These are phyloP conservation scores for Lyophyllum decastes DNA, from an alignment of 768 basidiomycete species.

Conservation along the genomic window DNA sequence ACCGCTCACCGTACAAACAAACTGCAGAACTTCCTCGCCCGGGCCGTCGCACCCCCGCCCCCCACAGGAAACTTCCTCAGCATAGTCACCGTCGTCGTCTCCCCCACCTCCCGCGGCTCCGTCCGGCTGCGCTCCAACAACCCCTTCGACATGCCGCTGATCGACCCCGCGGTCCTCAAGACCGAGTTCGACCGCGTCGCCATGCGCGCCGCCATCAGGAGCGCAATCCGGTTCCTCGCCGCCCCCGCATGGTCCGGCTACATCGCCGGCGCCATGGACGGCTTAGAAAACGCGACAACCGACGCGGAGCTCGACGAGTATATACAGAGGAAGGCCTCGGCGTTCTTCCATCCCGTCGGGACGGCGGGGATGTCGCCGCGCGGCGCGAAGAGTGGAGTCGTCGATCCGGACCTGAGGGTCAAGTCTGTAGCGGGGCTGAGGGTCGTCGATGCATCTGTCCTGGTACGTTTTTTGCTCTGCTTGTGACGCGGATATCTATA, in stretches of 20 bases:
- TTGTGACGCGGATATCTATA: no score
- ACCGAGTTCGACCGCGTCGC: constrained; percentile 22
- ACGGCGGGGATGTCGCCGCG: constrained; percentile 27
- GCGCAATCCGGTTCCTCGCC: not conserved
- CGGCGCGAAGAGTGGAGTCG: constrained; percentile 27
- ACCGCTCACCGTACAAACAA: no score
- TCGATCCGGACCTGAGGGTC: constrained; percentile 26
- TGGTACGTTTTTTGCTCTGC: no score
- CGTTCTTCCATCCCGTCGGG: constrained; percentile 24
- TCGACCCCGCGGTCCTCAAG: constrained; percentile 46
- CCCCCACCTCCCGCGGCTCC: constrained; percentile 21
- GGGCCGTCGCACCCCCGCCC: no score
- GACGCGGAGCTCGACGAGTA: not conserved
- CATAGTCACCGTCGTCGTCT: constrained; percentile 10
- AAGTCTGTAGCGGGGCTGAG: no score
- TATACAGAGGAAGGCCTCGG: not conserved
- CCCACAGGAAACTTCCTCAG: not conserved
- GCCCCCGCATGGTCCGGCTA: not conserved
- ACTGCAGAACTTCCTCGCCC: no score
- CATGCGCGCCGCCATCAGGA: constrained; percentile 23
- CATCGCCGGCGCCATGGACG: not conserved
- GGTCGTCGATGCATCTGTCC: no score
- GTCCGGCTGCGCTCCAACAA: constrained; percentile 34
- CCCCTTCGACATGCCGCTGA: constrained; percentile 42
- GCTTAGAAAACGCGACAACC: not conserved